Evolutionary conservation across 2,329 filamentous ascomycete species (phyloP), one percentile per base, ranked within the genome.

Genomic region (Cercospora janseana): DNA sequence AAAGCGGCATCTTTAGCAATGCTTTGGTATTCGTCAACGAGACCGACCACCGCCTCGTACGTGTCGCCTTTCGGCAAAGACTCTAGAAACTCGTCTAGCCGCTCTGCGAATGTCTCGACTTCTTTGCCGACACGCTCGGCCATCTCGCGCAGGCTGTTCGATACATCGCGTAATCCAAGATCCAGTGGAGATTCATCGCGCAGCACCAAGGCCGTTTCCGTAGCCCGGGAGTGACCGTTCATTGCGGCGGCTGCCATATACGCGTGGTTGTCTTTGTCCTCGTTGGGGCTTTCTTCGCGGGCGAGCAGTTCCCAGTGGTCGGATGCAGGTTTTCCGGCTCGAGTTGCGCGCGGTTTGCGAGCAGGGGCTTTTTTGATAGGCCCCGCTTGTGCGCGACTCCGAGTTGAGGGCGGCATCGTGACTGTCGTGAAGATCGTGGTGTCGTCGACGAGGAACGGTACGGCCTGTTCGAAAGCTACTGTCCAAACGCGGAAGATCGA

Each of bases 31-130:
- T 70, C 65, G 9, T 63, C 63, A 2, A 74, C 69, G 3, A 94
- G 76, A 43, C 82, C 78, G 60, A 88, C 78, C 27, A 64, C 66
- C n/a, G 88, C 79, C 6, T 83, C 79, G 38, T 80, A 78, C 64
- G 65, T 69, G 70, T 56, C 54, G 73, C 65, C 57, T 10, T 45
- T 16, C 76, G 70, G 59, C 63, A 62, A 74, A 61, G 68, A 77
- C 60, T 74, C 78, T 29, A 66, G 31, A 68, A 90, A 92, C 47
- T 82, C 79, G 70, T 96, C 91, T 16, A 96, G 78, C 44, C 82
- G 81, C 65, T 87, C 85, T 28, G 91, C 90, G 66, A 96, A 96
- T 35, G 82, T 79, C 71, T 95, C 89, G 52, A 95, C 88, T 69
- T 95, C 89, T 55, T 84, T 82, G 43, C 87, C 86, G 24, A 88